Evolutionary conservation across 805 yeast species (phyloP).

Genomic region (Hanseniaspora lindneri): DNA sequence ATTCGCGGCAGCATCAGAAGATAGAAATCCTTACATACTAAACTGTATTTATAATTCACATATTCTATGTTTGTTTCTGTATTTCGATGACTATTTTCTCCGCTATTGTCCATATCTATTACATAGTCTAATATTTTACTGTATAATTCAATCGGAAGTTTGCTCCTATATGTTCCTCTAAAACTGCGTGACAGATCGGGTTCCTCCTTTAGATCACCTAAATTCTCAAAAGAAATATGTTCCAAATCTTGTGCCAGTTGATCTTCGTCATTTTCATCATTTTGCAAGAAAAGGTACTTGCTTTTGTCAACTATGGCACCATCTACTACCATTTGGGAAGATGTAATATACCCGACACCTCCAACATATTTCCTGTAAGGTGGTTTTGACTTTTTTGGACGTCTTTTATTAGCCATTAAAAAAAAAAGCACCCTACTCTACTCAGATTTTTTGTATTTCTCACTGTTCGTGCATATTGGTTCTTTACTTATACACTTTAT

Average conservation of each 20-base stretch:
- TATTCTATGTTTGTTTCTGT: constrained; percentile 24
- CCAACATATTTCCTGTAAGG: constrained; percentile 67
- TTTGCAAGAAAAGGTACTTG: neutral
- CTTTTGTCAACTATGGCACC: neutral
- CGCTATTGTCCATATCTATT: constrained; percentile 20
- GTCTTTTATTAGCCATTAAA: constrained; percentile 83
- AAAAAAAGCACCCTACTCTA: too few species aligned
- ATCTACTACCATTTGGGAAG: neutral
- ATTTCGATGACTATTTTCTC: constrained; percentile 17
- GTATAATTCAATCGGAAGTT: constrained; percentile 24
- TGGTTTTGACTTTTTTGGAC: constrained; percentile 73
- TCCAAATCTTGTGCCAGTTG: neutral
- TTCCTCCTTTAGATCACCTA: neutral
- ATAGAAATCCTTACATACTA: constrained; percentile 55
- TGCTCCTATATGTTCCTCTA: neutral
- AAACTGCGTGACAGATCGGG: neutral
- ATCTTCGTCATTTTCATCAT: neutral
- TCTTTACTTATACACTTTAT: too few species aligned
- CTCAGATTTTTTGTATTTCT: too few species aligned
- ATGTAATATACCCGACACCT: constrained; percentile 28
- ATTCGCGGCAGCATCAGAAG: constrained; percentile 48
- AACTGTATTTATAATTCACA: constrained; percentile 39
- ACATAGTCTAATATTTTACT: constrained; percentile 4
- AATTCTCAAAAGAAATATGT: neutral
- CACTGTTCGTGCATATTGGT: too few species aligned